Percentiles rank a stretch among this genome's conserved stretches.
Evolutionary conservation across 129 eudicot genomes (phyloP).

Genomic region (Saposhnikovia divaricata): DNA sequence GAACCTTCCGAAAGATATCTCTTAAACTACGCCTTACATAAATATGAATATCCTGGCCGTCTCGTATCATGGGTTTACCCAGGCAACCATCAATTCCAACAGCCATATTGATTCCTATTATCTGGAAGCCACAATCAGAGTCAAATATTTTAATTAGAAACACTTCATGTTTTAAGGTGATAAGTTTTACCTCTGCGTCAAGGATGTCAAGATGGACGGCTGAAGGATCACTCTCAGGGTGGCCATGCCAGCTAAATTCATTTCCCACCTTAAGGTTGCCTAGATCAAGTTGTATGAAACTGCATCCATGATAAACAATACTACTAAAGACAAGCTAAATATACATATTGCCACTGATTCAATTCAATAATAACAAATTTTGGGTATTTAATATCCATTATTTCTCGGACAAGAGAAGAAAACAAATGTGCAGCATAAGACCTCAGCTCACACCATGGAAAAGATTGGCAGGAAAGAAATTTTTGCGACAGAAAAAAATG

Average conservation of each 20-base stretch:
- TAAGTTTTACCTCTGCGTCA: constrained; percentile 64
- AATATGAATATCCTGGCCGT: constrained; percentile 74
- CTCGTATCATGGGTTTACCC: constrained; percentile 86
- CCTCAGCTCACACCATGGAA: neutral
- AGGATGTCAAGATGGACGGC: constrained; percentile 97
- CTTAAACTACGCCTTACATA: constrained; percentile 84
- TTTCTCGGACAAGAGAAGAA: neutral
- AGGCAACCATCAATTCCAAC: constrained; percentile 79
- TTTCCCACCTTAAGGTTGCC: constrained; percentile 68
- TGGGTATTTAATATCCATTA: neutral
- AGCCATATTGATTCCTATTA: constrained; percentile 85
- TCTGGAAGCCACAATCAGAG: constrained; percentile 30
- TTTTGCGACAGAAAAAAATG: neutral
- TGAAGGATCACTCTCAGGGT: constrained; percentile 74
- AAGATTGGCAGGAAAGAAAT: neutral
- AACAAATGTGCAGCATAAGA: neutral
- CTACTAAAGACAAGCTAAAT: neutral
- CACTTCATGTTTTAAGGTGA: neutral
- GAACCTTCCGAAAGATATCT: constrained; percentile 88
- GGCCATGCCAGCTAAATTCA: constrained; percentile 84
- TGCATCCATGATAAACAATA: constrained; percentile 25
- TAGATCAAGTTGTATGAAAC: constrained; percentile 95
- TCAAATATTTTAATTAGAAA: constrained; percentile 8
- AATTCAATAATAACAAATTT: neutral
- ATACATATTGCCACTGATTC: neutral